Base-by-base conservation (phyloP, 805 yeast species). In the Candida methanosorbosa region DNA sequence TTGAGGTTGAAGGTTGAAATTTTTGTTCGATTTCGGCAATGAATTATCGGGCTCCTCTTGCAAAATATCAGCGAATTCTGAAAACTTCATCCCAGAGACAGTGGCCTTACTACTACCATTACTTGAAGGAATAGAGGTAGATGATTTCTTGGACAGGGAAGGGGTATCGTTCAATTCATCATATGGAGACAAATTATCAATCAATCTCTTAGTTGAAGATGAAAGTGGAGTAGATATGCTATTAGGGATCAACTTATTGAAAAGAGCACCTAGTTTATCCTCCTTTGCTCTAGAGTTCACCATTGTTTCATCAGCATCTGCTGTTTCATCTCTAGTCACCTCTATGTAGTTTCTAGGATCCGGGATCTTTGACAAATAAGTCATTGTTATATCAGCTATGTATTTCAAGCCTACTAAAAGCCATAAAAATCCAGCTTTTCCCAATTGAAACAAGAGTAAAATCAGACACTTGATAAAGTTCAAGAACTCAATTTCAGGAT, bases 371-470 rank as follows among this genome's bases (percentile, higher is more conserved):
- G 46, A 43, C 19, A 49, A 36, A 2, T 47, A 22, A 11, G 33
- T 40, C 29, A 45, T 34, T 18, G 46, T 13, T 17, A 38, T 20
- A 3, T 42, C 19, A 7, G 40, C 46, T 1, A 45, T 18, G 9
- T 37, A 15, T 9, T 45, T 49, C 17, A 55, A 30, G 2, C 41
- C 14, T 35, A 41, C 51, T 2, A 54, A 14, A 3, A 44, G 12
- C 61, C 61, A 56, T 8, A 46, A 34, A 4, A 43, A 36, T 1
- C 36, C 34, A 32, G 52, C 54, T 15, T 38, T 49, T 1, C 45
- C 41, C 4, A 56, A 35, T 21, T 50, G 41, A 21, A 29, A 38
- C 2, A 43, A 12, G 2, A 56, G 38, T 4, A 45, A 23, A 3
- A 42, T 29, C 5, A 56, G 22, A 30, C 43, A 49, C 19, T 42